Evolutionary conservation across 495 filamentous ascomycete species (phyloP), one percentile per base, ranked within the genome.

Genomic region (Hyaloscypha variabilis): DNA sequence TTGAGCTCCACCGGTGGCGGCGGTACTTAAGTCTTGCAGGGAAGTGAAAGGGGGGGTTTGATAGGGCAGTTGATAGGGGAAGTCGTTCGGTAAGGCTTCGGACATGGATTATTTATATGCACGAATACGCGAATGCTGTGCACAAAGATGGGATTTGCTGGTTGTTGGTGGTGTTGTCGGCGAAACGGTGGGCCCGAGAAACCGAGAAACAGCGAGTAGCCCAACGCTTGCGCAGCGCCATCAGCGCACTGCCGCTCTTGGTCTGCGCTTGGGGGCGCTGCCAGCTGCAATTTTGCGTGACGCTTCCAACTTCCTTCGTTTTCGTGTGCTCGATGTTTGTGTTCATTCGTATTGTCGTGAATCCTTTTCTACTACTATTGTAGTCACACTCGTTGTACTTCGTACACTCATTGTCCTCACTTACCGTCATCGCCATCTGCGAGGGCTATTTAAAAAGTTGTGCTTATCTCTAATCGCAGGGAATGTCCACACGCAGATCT

Each of bases 401-500:
- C 26, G 21, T 17, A 54, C 8, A 24, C 6, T 54, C 51, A 54
- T 54, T 11, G 8, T 24, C 6, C 23, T 23, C 21, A 54, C 6
- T 25, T 23, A 54, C 17, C 26, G 26, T 29, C 21, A 13, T 25
- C n/a, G 19, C 54, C 50, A 64, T 58, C 62, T 64, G 62, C 62
- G 62, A 58, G n/a, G n/a, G n/a, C 62, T 50, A 51, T 39, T 58
- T 52, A 19, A 24, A 25, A 61, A 21, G 19, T 19, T n/a, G 42
- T 42, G 62, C 53, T 54, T 64, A 64, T 64, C 62, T 64, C 62
- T 50, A 58, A 58, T 64, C 62, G 62, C 62, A 24, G 29, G 62
- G 42, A 19, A 14, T 58, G 24, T 54, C 8, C 52, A 30, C 31
- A 49, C 49, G 52, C 17, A 24, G 21, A 29, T 49, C n/a, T 23